Percentiles rank a stretch among this genome's conserved stretches.
phyloP scores from a whole-genome alignment of 352 stramenopile species.

The Pythium angustatum region DNA sequence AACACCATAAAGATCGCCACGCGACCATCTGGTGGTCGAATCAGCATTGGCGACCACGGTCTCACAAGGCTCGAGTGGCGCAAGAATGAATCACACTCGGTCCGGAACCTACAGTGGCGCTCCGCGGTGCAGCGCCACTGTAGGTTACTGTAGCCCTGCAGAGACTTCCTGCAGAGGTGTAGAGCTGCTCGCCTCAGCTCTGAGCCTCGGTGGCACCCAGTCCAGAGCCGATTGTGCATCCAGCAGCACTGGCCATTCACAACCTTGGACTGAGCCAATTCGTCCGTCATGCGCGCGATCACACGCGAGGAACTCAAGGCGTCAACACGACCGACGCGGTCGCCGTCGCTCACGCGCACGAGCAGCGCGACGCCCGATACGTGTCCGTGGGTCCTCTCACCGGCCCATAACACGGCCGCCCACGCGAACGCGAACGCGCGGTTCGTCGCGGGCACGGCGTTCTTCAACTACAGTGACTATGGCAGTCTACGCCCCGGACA shows the following conservation, averaged over 20 bases:
- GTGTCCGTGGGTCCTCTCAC: constrained; percentile 12
- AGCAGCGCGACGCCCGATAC: constrained; percentile 1
- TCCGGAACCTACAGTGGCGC: too few relatives aligned
- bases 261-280: too few relatives aligned
- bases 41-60: too few relatives aligned
- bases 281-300: constrained; percentile 8
- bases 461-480: constrained; percentile 25
- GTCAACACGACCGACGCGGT: neutral
- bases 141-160: too few relatives aligned
- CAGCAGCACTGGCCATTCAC: too few relatives aligned
- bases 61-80: too few relatives aligned
- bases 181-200: too few relatives aligned
- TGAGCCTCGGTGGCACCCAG: too few relatives aligned
- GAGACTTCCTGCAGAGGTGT: too few relatives aligned
- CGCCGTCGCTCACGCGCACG: constrained; percentile 1
- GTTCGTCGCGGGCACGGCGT: constrained; percentile 22
- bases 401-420: neutral
- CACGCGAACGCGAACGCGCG: neutral
- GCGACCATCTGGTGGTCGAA: neutral
- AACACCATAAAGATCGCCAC: neutral
- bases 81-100: too few relatives aligned
- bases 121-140: too few relatives aligned
- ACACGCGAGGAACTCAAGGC: constrained; percentile 15
- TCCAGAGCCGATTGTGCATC: too few relatives aligned
- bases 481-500: constrained; percentile 26